phyloP scores from a whole-genome alignment of 2,329 filamentous ascomycete genomes.

The Cryphonectria japonica region DNA sequence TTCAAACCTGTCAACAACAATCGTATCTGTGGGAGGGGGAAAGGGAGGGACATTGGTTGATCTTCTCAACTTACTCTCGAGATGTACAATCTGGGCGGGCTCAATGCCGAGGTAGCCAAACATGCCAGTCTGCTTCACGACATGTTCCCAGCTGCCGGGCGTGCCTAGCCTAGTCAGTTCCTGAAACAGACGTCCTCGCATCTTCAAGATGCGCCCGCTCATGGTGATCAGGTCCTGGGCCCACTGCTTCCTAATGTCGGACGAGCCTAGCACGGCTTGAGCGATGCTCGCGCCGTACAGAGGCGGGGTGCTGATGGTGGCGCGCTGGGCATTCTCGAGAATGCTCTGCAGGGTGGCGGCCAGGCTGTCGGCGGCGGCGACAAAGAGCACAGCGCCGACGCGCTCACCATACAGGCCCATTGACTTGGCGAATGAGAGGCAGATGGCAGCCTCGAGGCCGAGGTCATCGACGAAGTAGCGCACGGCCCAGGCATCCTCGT shows the following conservation, averaged over 20 bases:
- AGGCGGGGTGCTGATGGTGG: conserved; percentile 42
- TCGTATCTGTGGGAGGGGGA: not conserved
- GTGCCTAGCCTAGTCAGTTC: conserved; percentile 38
- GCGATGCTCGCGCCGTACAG: conserved; percentile 43
- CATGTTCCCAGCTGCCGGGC: conserved; percentile 43
- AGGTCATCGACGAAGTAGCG: conserved; percentile 40
- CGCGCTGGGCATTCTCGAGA: conserved; percentile 39
- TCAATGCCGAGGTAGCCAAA: conserved; percentile 53
- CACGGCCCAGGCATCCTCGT: conserved; percentile 39
- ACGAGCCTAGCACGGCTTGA: conserved; percentile 38
- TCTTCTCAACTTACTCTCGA: conserved; percentile 36
- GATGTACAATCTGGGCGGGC: conserved; percentile 47
- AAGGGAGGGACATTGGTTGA: not conserved
- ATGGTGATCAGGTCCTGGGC: conserved; percentile 41
- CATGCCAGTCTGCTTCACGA: conserved; percentile 45
- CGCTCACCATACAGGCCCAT: conserved; percentile 51
- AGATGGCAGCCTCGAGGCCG: conserved; percentile 55
- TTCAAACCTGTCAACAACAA: no score
- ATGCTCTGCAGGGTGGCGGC: conserved; percentile 35
- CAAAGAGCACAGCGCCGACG: conserved; percentile 38
- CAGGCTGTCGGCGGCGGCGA: conserved; percentile 31
- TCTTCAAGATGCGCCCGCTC: conserved; percentile 41
- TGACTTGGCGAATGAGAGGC: conserved; percentile 66
- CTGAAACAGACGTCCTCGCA: conserved; percentile 41
- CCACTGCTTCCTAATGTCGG: conserved; percentile 40